Evolutionary conservation across 1,139 yeast genomes (phyloP), one percentile per base, ranked within the genome.

Genomic region (Kluyveromyces sp.): DNA sequence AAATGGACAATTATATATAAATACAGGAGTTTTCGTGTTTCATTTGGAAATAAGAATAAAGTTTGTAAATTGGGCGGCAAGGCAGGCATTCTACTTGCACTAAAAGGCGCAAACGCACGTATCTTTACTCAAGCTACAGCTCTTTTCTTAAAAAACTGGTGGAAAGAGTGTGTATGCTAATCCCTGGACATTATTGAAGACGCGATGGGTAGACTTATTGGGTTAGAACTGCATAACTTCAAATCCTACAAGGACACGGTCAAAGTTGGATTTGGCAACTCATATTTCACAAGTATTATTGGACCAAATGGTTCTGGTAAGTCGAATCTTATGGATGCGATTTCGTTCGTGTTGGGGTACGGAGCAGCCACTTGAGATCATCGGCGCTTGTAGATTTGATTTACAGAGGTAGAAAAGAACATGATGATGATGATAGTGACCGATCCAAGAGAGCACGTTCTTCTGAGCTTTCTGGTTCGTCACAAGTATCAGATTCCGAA

Each of bases 251-350:
- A 77, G 49, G 97, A 96, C 0, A 75, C 77, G 0, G 75, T 88
- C 26, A 71, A 75, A 7, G 79, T 92, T 25, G 96, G 94, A 2
- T 84, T 90, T 64, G 97, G 96, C 1, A 72, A 79, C 4, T 78
- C 95, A 1, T 75, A 76, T 53, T 92, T 94, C 68, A 87, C 96
- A 1, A 84, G 95, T 41, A 87, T 92, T 51, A 86, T 94, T 49
- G 99, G 99, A 1, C 97, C 98, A 15, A 94, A 94, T 73, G 98
- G 98, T 21, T 85, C 97, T 1, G 99, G 99, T 10, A 92, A 92
- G 69, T 86, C 96, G 42, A 92, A 92, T 60, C 83, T 90, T 90
- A 90, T 90, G 97, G 97, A 90, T 64, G 97, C 97, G 40, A 89
- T 90, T 21, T 88, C 97, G 2, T 92, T 92, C 63, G 98, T 92